phyloP scores from a whole-genome alignment of 805 yeast species.

The Kluyveromyces dobzhanskii region DNA sequence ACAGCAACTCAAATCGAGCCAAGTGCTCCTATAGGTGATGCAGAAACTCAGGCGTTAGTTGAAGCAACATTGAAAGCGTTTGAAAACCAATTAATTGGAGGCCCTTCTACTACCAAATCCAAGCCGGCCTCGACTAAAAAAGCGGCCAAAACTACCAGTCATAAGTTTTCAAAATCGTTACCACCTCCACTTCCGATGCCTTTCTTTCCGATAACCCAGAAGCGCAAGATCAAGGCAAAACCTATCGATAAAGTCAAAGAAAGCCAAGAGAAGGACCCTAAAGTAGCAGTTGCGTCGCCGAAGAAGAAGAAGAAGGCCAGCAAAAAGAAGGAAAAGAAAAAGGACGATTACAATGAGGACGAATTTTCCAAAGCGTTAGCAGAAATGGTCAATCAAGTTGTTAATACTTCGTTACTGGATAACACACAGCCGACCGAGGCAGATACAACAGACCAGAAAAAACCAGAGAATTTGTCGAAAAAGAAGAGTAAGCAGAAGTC shows the following conservation, averaged over 20 bases:
- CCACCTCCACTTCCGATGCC: constrained; percentile 3
- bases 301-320: constrained; percentile 20
- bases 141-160: constrained; percentile 4
- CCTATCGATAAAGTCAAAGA: constrained; percentile 1
- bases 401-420: constrained; percentile 29
- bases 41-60: constrained; percentile 28
- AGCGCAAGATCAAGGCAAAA: constrained; percentile 4
- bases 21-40: constrained; percentile 14
- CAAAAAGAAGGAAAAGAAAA: constrained; percentile 5
- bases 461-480: constrained; percentile 1
- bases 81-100: constrained; percentile 22
- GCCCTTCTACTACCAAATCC: constrained; percentile 6
- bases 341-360: constrained; percentile 18
- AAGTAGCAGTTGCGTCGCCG: constrained; percentile 7
- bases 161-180: constrained; percentile 3
- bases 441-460: constrained; percentile 6
- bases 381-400: constrained; percentile 48
- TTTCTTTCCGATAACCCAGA: constrained; percentile 4
- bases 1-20: constrained; percentile 4
- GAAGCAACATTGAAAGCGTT: constrained; percentile 29
- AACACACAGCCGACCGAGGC: constrained; percentile 5
- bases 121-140: constrained; percentile 3
- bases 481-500: constrained; percentile 1
- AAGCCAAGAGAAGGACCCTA: constrained; percentile 2
- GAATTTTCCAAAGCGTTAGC: constrained; percentile 46